Evolutionary conservation across 2,329 filamentous ascomycete genomes (phyloP).

Genomic region (Ophiostoma sp.): DNA sequence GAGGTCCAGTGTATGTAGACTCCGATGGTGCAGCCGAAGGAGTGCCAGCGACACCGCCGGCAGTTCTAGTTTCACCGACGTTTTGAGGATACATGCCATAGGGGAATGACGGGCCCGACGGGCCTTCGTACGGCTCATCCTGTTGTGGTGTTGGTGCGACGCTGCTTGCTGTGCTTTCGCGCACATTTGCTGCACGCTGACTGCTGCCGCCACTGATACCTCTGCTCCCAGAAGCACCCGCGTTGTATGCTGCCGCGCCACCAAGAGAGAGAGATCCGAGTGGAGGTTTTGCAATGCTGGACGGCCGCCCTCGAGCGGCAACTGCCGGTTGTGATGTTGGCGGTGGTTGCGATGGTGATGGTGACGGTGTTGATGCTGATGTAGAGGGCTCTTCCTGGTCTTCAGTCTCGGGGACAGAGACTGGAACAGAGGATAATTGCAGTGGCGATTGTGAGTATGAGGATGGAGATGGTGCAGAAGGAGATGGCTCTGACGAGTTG

Average conservation of each 20-base stretch:
- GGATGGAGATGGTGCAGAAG: neutral
- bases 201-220: neutral
- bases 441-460: neutral
- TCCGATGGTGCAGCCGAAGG: conserved; percentile 36
- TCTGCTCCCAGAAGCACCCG: conserved; percentile 28
- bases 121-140: conserved; percentile 65
- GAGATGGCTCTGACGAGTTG: neutral
- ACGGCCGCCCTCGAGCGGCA: conserved; percentile 33
- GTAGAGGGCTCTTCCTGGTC: neutral
- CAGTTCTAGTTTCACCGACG: conserved; percentile 66
- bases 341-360: neutral
- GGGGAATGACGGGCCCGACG: conserved; percentile 71
- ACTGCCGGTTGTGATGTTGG: conserved; percentile 4
- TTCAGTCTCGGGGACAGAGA: neutral
- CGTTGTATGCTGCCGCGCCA: conserved; percentile 39
- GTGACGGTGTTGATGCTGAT: neutral
- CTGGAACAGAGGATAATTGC: neutral
- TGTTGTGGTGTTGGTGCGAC: conserved; percentile 26
- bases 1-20: conserved; percentile 53
- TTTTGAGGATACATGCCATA: conserved; percentile 81
- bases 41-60: conserved; percentile 55
- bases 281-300: conserved; percentile 53
- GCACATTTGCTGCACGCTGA: conserved; percentile 29
- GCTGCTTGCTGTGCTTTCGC: conserved; percentile 34
- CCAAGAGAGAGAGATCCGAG: conserved; percentile 25